A percentile compares a stretch with the other conserved stretches of the same genome.
Evolutionary conservation across 345 rosid species (phyloP).

Genomic region (Alliaria petiolata): DNA sequence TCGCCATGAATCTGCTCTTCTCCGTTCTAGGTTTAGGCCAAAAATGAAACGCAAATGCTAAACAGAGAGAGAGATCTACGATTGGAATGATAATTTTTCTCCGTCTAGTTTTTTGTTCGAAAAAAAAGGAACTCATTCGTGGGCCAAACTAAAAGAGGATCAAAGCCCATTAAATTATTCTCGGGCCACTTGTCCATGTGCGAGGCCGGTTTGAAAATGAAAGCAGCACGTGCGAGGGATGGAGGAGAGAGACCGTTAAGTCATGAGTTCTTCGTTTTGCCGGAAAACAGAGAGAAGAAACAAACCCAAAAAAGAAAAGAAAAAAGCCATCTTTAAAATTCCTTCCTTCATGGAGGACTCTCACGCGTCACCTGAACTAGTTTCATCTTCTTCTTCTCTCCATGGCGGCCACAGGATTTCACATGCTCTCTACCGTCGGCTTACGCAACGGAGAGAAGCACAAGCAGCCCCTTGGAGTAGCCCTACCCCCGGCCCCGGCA

Average conservation of each 20-base stretch:
- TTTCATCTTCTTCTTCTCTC: background rate
- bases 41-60: too few species aligned
- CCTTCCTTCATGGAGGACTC: background rate
- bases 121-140: background rate
- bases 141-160: background rate
- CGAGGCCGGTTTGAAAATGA: background rate
- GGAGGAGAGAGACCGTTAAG: slow-evolving; percentile 12
- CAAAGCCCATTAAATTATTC: background rate
- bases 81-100: too few species aligned
- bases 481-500: background rate
- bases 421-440: slow-evolving; percentile 13
- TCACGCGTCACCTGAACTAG: background rate
- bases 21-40: too few species aligned
- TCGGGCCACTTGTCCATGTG: background rate
- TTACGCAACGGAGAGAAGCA: background rate
- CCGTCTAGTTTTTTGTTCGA: too few species aligned
- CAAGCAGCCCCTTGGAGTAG: background rate
- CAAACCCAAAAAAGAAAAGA: too few species aligned
- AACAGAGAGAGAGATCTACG: too few species aligned
- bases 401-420: slow-evolving; percentile 22
- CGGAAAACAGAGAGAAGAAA: slow-evolving; percentile 5
- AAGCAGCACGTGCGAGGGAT: background rate
- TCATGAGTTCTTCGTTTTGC: slow-evolving; percentile 3
- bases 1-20: slow-evolving; percentile 4
- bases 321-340: background rate